Conservation (phyloP, 176 grass and related monocot species). For the Alloteropsis semialata region DNA sequence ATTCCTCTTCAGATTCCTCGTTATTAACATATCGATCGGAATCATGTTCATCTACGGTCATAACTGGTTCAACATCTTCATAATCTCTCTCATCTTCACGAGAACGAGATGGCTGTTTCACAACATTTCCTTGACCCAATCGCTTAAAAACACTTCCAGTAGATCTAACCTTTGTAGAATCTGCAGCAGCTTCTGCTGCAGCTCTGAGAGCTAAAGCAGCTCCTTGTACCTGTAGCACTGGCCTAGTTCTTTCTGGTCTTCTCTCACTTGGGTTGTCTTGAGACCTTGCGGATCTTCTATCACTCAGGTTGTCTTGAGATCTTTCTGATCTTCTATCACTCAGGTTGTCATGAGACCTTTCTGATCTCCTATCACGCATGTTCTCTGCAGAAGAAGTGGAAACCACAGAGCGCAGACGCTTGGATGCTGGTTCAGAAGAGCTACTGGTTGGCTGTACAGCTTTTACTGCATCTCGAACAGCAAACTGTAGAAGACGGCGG, state of each 20-base stretch:
- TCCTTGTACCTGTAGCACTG: slow-evolving; percentile 49
- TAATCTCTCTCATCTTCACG: slow-evolving; percentile 38
- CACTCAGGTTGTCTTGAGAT: slow-evolving; percentile 27
- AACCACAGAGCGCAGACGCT: slow-evolving; percentile 75
- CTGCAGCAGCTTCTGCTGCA: slow-evolving; percentile 73
- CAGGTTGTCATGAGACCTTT: slow-evolving; percentile 36
- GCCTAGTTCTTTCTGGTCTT: slow-evolving; percentile 58
- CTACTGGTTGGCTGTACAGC: slow-evolving; percentile 57
- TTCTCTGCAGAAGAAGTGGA: slow-evolving; percentile 56
- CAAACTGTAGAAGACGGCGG: slow-evolving; percentile 80
- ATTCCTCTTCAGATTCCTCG: slow-evolving; percentile 32
- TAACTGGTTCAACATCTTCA: slow-evolving; percentile 38
- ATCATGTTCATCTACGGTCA: slow-evolving; percentile 30
- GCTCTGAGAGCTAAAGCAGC: slow-evolving; percentile 76
- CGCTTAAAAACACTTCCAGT: slow-evolving; percentile 81
- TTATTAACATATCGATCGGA: slow-evolving; percentile 52
- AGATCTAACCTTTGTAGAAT: slow-evolving; percentile 63
- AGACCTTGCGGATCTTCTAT: slow-evolving; percentile 47
- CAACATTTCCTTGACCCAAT: slow-evolving; percentile 58
- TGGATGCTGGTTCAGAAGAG: slow-evolving; percentile 56
- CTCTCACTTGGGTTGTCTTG: slow-evolving; percentile 30
- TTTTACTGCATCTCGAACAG: slow-evolving; percentile 93
- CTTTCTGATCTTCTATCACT: slow-evolving; percentile 41
- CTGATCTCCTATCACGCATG: slow-evolving; percentile 35
- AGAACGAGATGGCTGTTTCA: slow-evolving; percentile 33